Conservation (phyloP, 2,329 filamentous ascomycete genomes). For the Escovopsis sp. region DNA sequence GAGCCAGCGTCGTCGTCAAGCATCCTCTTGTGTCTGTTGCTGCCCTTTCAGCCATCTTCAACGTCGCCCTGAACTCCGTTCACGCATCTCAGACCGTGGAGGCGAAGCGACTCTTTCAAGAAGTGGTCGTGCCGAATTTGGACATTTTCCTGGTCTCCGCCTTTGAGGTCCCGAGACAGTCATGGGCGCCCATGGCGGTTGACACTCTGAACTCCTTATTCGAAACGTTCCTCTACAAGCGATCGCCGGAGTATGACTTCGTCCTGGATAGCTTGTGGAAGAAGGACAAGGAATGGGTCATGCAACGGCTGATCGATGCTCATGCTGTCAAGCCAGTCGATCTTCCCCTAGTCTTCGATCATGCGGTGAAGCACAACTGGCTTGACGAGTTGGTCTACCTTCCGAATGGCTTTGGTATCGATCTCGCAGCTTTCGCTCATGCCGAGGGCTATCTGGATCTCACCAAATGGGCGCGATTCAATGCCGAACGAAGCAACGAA, state of each 20-base stretch:
- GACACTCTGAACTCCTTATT: slow-evolving; percentile 68
- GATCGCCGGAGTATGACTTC: slow-evolving; percentile 66
- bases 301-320: slow-evolving; percentile 63
- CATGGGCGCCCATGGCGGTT: slow-evolving; percentile 60
- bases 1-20: slow-evolving; percentile 50
- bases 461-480: slow-evolving; percentile 62
- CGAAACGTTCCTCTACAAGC: slow-evolving; percentile 68
- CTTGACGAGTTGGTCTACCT: slow-evolving; percentile 65
- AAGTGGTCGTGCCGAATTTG: slow-evolving; percentile 56
- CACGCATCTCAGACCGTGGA: slow-evolving; percentile 47
- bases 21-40: slow-evolving; percentile 82
- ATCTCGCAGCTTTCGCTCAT: slow-evolving; percentile 75
- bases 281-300: slow-evolving; percentile 79
- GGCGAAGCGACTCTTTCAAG: slow-evolving; percentile 50
- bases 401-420: slow-evolving; percentile 71
- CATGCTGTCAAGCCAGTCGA: slow-evolving; percentile 57
- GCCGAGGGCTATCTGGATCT: slow-evolving; percentile 68
- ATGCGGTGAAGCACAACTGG: slow-evolving; percentile 72
- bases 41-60: slow-evolving; percentile 57
- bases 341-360: slow-evolving; percentile 32
- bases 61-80: slow-evolving; percentile 46
- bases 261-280: slow-evolving; percentile 86
- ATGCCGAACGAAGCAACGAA: slow-evolving; percentile 49
- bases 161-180: slow-evolving; percentile 56
- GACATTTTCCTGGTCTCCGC: slow-evolving; percentile 68